These are phyloP conservation scores for Cytidiella melzeri DNA, from an alignment of 768 basidiomycete species.

Conservation along the genomic window DNA sequence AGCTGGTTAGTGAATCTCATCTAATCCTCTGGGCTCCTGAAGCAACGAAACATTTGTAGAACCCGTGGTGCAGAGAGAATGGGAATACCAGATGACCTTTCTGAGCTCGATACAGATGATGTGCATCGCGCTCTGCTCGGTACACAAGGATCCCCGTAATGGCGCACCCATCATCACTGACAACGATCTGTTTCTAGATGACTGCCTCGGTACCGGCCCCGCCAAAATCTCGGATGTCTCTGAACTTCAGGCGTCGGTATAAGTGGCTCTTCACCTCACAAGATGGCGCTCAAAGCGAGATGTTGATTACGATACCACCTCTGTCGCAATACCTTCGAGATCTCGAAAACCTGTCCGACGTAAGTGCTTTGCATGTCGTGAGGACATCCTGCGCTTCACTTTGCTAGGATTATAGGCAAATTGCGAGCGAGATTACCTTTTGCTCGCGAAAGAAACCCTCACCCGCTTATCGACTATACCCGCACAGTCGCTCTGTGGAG, in stretches of 20 bases:
- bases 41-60: neutral
- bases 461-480: slow-evolving; percentile 3
- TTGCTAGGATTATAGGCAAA: too few species aligned
- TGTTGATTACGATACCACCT: slow-evolving; percentile 49
- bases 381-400: too few species aligned
- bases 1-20: slow-evolving; percentile 25
- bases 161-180: too few species aligned
- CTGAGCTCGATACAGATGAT: slow-evolving; percentile 55
- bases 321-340: slow-evolving; percentile 43
- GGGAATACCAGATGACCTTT: slow-evolving; percentile 43
- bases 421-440: slow-evolving; percentile 36
- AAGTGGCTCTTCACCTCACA: slow-evolving; percentile 71
- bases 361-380: neutral
- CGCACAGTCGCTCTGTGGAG: slow-evolving; percentile 1
- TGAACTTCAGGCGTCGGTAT: slow-evolving; percentile 61
- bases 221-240: slow-evolving; percentile 43
- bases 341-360: slow-evolving; percentile 25
- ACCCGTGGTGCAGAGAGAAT: slow-evolving; percentile 35
- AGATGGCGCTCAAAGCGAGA: slow-evolving; percentile 44
- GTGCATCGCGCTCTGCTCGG: slow-evolving; percentile 47
- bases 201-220: slow-evolving; percentile 41
- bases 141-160: slow-evolving; percentile 22
- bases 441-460: slow-evolving; percentile 40
- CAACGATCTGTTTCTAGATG: slow-evolving; percentile 30
- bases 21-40: too few species aligned